Percentiles rank a stretch among this genome's conserved stretches.
Evolutionary conservation across 306 rosid genomes (phyloP).

Genomic region (Cicer chorassanicum): DNA sequence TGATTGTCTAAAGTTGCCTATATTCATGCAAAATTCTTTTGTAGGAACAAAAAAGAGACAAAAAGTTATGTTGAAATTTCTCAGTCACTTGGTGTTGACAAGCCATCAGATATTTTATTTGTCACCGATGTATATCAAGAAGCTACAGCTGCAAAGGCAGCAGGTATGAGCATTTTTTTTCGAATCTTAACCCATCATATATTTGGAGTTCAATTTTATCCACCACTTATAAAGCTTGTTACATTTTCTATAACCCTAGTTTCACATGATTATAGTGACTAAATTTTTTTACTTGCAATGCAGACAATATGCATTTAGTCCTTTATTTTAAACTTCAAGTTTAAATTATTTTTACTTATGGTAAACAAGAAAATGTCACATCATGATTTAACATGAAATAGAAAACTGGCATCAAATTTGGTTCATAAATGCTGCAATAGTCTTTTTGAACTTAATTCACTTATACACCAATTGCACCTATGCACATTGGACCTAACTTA

Average conservation of each 20-base stretch:
- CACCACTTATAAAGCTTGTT: constrained; percentile 26
- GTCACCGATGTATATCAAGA: constrained; percentile 88
- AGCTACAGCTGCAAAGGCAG: constrained; percentile 91
- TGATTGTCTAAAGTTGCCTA: constrained; percentile 8
- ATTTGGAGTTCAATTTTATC: constrained; percentile 4
- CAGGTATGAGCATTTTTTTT: constrained; percentile 60
- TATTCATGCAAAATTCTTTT: constrained; percentile 36
- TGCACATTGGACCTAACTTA: not conserved
- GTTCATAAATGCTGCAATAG: constrained; percentile 5
- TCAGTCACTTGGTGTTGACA: constrained; percentile 82
- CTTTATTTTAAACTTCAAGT: not conserved
- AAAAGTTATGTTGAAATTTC: constrained; percentile 76
- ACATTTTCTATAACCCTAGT: constrained; percentile 10
- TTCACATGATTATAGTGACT: constrained; percentile 25
- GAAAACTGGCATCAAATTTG: constrained; percentile 20
- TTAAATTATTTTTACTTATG: not conserved
- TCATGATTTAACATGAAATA: not conserved
- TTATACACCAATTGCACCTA: not conserved
- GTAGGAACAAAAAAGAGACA: constrained; percentile 85
- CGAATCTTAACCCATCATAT: constrained; percentile 12
- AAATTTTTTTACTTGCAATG: constrained; percentile 1
- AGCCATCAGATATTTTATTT: constrained; percentile 78
- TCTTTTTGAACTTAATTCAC: constrained; percentile 19
- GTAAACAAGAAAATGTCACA: not conserved
- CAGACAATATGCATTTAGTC: not conserved